Evolutionary conservation across 2,329 filamentous ascomycete species (phyloP).

Genomic region (Fusarium sp.): DNA sequence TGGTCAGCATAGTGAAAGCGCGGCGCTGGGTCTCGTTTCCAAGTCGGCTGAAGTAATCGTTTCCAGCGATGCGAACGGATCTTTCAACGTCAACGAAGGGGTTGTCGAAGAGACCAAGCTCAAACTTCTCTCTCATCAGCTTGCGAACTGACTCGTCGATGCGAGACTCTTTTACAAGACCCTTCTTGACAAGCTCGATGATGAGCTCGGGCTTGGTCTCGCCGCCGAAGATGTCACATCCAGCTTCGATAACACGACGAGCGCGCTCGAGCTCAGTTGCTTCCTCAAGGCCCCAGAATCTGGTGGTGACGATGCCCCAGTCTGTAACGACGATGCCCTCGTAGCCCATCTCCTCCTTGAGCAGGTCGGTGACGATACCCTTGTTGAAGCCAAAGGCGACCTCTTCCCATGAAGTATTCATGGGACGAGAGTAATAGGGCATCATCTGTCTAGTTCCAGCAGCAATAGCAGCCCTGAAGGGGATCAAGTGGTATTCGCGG

Average conservation of each 20-base stretch:
- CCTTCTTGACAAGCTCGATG: slow-evolving; percentile 59
- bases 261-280: slow-evolving; percentile 53
- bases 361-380: slow-evolving; percentile 61
- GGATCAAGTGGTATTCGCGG: slow-evolving; percentile 62
- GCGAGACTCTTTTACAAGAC: slow-evolving; percentile 54
- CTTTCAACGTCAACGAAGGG: slow-evolving; percentile 60
- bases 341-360: slow-evolving; percentile 61
- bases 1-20: slow-evolving; percentile 47
- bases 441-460: slow-evolving; percentile 64
- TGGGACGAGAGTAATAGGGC: slow-evolving; percentile 63
- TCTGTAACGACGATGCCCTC: slow-evolving; percentile 64
- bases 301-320: slow-evolving; percentile 65
- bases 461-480: slow-evolving; percentile 63
- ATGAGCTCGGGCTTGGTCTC: slow-evolving; percentile 61
- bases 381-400: slow-evolving; percentile 66
- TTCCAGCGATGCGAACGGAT: slow-evolving; percentile 54
- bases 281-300: slow-evolving; percentile 63
- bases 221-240: slow-evolving; percentile 65
- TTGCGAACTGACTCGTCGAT: slow-evolving; percentile 60
- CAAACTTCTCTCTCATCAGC: slow-evolving; percentile 63
- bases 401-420: slow-evolving; percentile 59
- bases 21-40: slow-evolving; percentile 45
- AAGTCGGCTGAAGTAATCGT: slow-evolving; percentile 54
- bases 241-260: slow-evolving; percentile 58
- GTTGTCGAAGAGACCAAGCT: slow-evolving; percentile 63